Evolutionary conservation across 495 filamentous ascomycete species (phyloP).

Genomic region (Penicillium soppii): DNA sequence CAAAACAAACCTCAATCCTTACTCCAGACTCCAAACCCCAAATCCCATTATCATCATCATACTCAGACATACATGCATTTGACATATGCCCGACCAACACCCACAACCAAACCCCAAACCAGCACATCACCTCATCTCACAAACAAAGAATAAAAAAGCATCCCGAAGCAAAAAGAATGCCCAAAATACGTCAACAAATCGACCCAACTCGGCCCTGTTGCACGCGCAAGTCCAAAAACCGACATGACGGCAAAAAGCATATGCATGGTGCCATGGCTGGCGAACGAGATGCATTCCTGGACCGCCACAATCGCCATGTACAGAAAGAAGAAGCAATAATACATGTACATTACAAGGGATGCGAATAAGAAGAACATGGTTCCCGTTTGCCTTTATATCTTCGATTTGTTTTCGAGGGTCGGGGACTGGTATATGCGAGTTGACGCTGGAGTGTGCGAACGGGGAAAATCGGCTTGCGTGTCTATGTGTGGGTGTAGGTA

Average conservation of each 20-base stretch:
- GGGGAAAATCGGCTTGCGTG: too few relatives aligned
- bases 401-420: background rate
- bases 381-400: background rate
- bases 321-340: constrained; percentile 1
- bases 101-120: background rate
- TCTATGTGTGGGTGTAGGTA: too few relatives aligned
- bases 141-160: background rate
- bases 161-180: background rate
- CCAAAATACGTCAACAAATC: background rate
- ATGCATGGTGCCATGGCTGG: constrained; percentile 11
- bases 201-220: background rate
- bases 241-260: constrained; percentile 13
- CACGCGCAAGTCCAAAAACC: background rate
- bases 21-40: too few relatives aligned
- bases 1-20: background rate
- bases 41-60: background rate
- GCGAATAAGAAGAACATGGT: background rate
- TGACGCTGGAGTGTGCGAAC: too few relatives aligned
- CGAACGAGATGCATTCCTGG: background rate
- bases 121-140: too few relatives aligned
- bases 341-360: background rate
- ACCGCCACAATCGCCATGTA: background rate
- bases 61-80: background rate
- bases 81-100: background rate
- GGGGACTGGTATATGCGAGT: too few relatives aligned